Evolutionary conservation across 257 asterid genomes (phyloP).

Genomic region (Plantago elongata): DNA sequence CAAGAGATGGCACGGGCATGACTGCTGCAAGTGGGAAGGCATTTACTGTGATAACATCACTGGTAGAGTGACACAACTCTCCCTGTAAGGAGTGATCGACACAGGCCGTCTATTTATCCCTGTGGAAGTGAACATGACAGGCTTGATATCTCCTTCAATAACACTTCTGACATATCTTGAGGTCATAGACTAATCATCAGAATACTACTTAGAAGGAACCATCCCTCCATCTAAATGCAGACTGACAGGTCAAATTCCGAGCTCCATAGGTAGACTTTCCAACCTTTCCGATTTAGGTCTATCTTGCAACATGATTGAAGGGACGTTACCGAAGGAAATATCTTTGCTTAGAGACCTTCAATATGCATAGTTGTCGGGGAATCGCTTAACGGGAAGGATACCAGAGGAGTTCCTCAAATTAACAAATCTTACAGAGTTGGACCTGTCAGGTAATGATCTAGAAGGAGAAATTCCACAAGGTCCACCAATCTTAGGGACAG

Average conservation of each 20-base stretch:
- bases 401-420: conserved; percentile 44
- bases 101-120: conserved; percentile 26
- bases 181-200: conserved; percentile 45
- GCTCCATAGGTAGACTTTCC: conserved; percentile 34
- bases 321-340: conserved; percentile 43
- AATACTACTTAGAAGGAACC: conserved; percentile 28
- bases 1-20: conserved; percentile 35
- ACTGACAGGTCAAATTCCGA: conserved; percentile 45
- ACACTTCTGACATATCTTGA: conserved; percentile 40
- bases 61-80: conserved; percentile 47
- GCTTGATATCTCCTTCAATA: conserved; percentile 39
- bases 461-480: conserved; percentile 55
- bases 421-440: conserved; percentile 38
- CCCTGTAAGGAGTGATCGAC: conserved; percentile 44
- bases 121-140: conserved; percentile 36
- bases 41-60: conserved; percentile 36
- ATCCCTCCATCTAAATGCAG: conserved; percentile 39
- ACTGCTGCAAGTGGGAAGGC: conserved; percentile 66
- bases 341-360: conserved; percentile 38
- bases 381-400: conserved; percentile 48
- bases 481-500: conserved; percentile 51
- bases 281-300: conserved; percentile 29
- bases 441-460: conserved; percentile 49
- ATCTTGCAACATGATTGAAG: conserved; percentile 50
- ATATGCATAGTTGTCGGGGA: conserved; percentile 31